phyloP scores from a whole-genome alignment of 768 basidiomycete genomes.

The Russula sp. region DNA sequence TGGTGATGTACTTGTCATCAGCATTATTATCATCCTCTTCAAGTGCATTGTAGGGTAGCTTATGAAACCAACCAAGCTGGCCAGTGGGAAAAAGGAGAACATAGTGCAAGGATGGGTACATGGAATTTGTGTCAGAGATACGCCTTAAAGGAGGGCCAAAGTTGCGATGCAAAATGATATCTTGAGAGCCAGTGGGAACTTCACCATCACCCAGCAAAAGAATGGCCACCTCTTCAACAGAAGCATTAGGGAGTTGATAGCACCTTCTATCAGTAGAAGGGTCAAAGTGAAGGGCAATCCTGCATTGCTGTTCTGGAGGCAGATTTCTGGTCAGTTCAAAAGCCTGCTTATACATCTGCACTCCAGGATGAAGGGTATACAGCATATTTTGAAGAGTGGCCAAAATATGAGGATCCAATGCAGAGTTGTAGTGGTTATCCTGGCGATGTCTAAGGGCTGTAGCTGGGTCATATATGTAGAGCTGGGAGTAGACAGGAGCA shows the following conservation, averaged over 20 bases:
- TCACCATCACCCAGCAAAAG: too few species aligned
- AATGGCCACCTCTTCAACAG: too few species aligned
- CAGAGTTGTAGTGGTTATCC: neutral
- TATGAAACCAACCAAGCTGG: neutral
- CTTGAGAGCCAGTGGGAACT: neutral
- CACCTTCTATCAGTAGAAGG: too few species aligned
- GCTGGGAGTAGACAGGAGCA: conserved; percentile 25
- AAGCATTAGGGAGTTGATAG: too few species aligned
- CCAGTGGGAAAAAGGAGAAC: neutral
- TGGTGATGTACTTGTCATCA: neutral
- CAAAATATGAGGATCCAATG: neutral
- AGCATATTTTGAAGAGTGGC: too few species aligned
- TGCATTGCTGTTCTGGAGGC: neutral
- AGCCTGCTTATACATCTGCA: too few species aligned
- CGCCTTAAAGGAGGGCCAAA: neutral
- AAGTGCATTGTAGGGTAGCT: neutral
- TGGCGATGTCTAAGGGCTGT: too few species aligned
- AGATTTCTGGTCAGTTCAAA: too few species aligned
- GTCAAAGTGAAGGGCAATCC: neutral
- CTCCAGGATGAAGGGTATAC: too few species aligned
- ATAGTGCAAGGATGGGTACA: neutral
- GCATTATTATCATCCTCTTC: neutral
- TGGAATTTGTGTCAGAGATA: neutral
- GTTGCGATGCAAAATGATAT: neutral
- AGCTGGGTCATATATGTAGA: neutral